Evolutionary conservation across 371 early-diverging fungal genomes (phyloP).

Genomic region (Chytridium lagenaria): DNA sequence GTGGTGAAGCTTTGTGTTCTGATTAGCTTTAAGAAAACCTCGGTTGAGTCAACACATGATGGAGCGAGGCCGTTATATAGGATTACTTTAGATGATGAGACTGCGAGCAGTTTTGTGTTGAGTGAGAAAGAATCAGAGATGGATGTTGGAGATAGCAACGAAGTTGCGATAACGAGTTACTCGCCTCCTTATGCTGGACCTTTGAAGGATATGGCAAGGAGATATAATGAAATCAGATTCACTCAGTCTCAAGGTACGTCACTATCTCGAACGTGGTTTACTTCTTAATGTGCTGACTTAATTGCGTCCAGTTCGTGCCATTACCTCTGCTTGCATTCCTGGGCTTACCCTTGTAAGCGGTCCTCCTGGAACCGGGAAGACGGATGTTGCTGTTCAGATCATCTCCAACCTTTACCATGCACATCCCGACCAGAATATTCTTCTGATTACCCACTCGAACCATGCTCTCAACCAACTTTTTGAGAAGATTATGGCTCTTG

Average conservation of each 20-base stretch:
- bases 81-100: constrained; percentile 57
- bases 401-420: constrained; percentile 92
- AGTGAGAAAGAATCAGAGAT: constrained; percentile 8
- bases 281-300: constrained; percentile 1
- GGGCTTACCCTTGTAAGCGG: constrained; percentile 94
- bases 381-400: constrained; percentile 95
- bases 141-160: constrained; percentile 40
- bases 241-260: constrained; percentile 78
- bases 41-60: not conserved
- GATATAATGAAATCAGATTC: constrained; percentile 77
- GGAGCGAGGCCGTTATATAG: constrained; percentile 66
- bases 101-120: constrained; percentile 25
- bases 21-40: constrained; percentile 14
- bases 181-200: constrained; percentile 73
- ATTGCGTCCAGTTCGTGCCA: constrained; percentile 68
- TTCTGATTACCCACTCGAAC: constrained; percentile 93
- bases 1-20: not conserved
- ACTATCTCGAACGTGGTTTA: not conserved
- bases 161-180: constrained; percentile 65
- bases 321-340: constrained; percentile 73
- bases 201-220: constrained; percentile 69
- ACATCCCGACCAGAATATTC: constrained; percentile 83
- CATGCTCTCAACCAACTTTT: constrained; percentile 96
- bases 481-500: constrained; percentile 84
- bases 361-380: constrained; percentile 96